Evolutionary conservation across 2,329 filamentous ascomycete genomes (phyloP).

Genomic region (Corniculantispora saksenae): DNA sequence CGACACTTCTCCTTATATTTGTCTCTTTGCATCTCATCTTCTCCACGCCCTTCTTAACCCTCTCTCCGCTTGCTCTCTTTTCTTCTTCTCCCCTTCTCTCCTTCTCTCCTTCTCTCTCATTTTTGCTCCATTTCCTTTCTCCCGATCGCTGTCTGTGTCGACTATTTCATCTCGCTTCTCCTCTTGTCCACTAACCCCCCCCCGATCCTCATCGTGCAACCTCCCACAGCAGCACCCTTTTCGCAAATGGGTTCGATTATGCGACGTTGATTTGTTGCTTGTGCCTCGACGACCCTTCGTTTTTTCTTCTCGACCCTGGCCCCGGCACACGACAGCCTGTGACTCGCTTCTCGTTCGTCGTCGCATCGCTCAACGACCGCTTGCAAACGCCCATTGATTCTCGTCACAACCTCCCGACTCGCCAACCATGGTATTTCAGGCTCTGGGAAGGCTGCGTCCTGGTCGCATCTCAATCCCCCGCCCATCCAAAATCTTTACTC

Average conservation of each 20-base stretch:
- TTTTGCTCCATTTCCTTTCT: background rate
- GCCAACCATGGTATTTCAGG: constrained; percentile 9
- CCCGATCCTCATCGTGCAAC: too few species aligned
- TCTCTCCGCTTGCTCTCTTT: background rate
- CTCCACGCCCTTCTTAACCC: background rate
- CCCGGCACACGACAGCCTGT: background rate
- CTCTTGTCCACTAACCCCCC: background rate
- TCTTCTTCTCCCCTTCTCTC: background rate
- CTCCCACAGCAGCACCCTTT: background rate
- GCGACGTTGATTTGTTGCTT: constrained; percentile 3
- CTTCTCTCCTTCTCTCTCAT: background rate
- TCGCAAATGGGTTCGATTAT: constrained; percentile 13
- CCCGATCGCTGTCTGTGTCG: background rate
- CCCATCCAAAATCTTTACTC: constrained; percentile 17
- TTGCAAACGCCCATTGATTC: background rate
- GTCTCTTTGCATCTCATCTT: background rate
- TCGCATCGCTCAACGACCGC: background rate
- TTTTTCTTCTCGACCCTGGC: background rate
- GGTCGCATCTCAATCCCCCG: constrained; percentile 13
- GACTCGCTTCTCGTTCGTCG: too few species aligned
- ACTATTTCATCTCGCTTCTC: background rate
- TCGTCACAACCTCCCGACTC: background rate
- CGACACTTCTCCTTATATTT: background rate
- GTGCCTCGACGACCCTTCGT: background rate
- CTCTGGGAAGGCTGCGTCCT: background rate